Conservation (phyloP, 2,329 filamentous ascomycete species). For the Pseudogymnoascus sp. region DNA sequence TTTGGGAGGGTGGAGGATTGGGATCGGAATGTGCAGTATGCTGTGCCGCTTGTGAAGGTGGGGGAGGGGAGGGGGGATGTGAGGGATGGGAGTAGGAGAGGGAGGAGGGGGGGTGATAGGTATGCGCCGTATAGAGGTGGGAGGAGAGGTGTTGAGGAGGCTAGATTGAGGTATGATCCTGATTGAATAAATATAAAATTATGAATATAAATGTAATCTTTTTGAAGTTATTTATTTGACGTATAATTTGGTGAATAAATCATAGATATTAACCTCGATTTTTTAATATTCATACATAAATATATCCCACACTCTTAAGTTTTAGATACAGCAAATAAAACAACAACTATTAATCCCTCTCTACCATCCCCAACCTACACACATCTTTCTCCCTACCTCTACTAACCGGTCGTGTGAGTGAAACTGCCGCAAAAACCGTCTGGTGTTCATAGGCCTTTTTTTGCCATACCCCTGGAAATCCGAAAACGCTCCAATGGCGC, state of each 20-base stretch:
- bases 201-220: too few species aligned
- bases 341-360: too few species aligned
- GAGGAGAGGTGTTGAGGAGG: background rate
- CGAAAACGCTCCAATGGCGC: background rate
- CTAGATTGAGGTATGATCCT: background rate
- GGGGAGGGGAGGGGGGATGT: background rate
- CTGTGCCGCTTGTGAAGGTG: background rate
- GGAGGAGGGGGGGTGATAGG: background rate
- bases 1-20: conserved; percentile 64
- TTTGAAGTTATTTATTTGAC: too few species aligned
- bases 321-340: too few species aligned
- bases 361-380: background rate
- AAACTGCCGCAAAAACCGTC: background rate
- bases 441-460: background rate
- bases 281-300: too few species aligned
- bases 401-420: too few species aligned
- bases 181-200: background rate
- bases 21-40: conserved; percentile 46
- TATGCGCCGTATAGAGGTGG: background rate
- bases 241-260: too few species aligned
- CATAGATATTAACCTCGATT: too few species aligned
- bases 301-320: too few species aligned
- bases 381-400: background rate
- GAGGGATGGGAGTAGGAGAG: background rate
- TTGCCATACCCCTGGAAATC: background rate